Evolutionary conservation across 179 eudicot genomes (phyloP).

Genomic region (Beta macrorhiza): DNA sequence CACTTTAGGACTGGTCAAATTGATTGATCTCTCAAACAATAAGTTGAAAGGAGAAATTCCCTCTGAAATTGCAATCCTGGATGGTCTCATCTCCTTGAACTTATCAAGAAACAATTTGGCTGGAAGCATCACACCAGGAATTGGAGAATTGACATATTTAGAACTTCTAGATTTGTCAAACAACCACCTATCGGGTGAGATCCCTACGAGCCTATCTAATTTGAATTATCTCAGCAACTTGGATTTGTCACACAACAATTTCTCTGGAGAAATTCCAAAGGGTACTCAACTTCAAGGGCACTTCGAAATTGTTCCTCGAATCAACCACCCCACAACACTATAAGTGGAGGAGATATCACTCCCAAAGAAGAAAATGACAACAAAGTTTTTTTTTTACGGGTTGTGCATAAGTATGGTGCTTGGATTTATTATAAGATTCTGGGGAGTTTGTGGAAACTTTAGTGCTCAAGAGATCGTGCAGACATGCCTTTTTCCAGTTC

Average conservation of each 20-base stretch:
- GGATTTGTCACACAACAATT: conserved; percentile 24
- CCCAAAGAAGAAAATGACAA: no score
- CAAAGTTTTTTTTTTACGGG: background rate
- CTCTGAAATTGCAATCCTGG: conserved; percentile 1
- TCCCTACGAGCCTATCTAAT: conserved; percentile 20
- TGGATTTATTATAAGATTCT: background rate
- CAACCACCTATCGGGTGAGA: conserved; percentile 17
- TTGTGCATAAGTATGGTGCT: conserved; percentile 1
- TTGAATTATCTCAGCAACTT: background rate
- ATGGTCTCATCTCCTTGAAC: conserved; percentile 14
- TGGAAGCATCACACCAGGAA: conserved; percentile 15
- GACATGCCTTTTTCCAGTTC: background rate
- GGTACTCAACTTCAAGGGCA: conserved; percentile 15
- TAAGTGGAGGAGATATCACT: no score
- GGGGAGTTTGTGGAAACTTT: background rate
- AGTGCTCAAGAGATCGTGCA: background rate
- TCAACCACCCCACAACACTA: background rate
- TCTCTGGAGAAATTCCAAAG: conserved; percentile 17
- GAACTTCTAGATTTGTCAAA: conserved; percentile 23
- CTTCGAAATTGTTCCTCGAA: background rate
- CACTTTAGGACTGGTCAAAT: background rate
- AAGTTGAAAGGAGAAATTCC: conserved; percentile 34
- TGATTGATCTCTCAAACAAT: conserved; percentile 25
- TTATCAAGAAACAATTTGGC: conserved; percentile 24
- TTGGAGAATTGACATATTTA: conserved; percentile 9